Conservation (phyloP, 495 filamentous ascomycete species). For the Xylaria sp. region DNA sequence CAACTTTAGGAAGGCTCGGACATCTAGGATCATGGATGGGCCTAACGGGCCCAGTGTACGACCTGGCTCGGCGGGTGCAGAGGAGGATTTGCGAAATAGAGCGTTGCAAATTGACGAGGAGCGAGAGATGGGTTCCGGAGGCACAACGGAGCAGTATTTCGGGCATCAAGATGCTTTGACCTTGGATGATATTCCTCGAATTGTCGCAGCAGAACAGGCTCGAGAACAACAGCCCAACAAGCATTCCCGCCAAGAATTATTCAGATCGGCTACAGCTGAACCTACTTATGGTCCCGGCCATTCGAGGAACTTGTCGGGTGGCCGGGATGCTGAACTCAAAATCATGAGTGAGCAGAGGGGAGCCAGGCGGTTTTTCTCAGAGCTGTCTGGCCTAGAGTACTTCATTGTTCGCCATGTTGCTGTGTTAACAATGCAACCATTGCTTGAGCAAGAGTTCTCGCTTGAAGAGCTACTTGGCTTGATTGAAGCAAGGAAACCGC, state of each 20-base stretch:
- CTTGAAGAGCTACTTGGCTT: constrained; percentile 93
- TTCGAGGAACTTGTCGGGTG: constrained; percentile 75
- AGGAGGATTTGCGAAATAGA: constrained; percentile 62
- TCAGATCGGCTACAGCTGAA: constrained; percentile 67
- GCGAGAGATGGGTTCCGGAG: constrained; percentile 73
- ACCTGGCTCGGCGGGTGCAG: constrained; percentile 80
- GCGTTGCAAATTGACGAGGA: constrained; percentile 87
- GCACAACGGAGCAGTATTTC: constrained; percentile 78
- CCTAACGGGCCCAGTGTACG: constrained; percentile 78
- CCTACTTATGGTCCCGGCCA: constrained; percentile 76
- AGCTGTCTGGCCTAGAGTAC: constrained; percentile 93
- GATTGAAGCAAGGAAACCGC: constrained; percentile 87
- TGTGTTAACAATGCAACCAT: constrained; percentile 92
- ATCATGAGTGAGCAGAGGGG: constrained; percentile 56
- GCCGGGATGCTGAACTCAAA: constrained; percentile 62
- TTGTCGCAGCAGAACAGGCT: constrained; percentile 94
- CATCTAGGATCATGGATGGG: constrained; percentile 91
- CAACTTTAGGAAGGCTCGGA: constrained; percentile 86
- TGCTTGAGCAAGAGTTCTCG: constrained; percentile 88
- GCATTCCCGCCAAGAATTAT: constrained; percentile 74
- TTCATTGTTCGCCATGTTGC: constrained; percentile 97
- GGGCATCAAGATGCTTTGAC: constrained; percentile 91
- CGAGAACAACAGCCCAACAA: constrained; percentile 87
- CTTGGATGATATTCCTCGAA: constrained; percentile 95
- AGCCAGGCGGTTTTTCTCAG: constrained; percentile 89